Conservation (phyloP, 1,284 basidiomycete genomes). For the Xanthoconium separans region DNA sequence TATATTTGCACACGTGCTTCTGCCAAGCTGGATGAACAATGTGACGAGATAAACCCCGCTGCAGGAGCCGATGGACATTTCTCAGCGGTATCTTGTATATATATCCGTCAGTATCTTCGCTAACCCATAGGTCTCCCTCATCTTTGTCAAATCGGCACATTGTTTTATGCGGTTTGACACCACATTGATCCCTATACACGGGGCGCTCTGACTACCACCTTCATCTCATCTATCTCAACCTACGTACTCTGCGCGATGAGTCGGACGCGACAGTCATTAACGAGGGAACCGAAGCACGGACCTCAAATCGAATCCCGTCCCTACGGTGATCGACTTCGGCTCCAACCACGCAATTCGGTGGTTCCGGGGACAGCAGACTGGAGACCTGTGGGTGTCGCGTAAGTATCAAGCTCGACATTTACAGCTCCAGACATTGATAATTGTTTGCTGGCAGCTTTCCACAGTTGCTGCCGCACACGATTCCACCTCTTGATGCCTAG, state of each 20-base stretch:
- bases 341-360: background rate
- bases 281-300: background rate
- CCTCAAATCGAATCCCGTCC: slow-evolving; percentile 3
- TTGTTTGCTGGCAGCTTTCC: slow-evolving; percentile 8
- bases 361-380: slow-evolving; percentile 1
- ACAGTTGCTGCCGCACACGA: background rate
- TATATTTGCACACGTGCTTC: slow-evolving; percentile 23
- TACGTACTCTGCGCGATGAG: slow-evolving; percentile 13
- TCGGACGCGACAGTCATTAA: slow-evolving; percentile 10
- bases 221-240: background rate
- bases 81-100: slow-evolving; percentile 22
- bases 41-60: slow-evolving; percentile 13
- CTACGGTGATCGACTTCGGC: slow-evolving; percentile 8
- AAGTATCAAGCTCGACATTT: background rate
- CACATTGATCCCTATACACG: slow-evolving; percentile 8
- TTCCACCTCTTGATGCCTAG: slow-evolving; percentile 3
- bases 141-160: slow-evolving; percentile 1
- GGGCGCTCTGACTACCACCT: slow-evolving; percentile 5
- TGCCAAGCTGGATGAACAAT: slow-evolving; percentile 17
- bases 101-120: slow-evolving; percentile 12
- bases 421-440: slow-evolving; percentile 6
- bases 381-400: slow-evolving; percentile 5
- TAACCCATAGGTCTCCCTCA: background rate
- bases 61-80: slow-evolving; percentile 9
- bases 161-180: slow-evolving; percentile 21